Conservation (phyloP, 768 basidiomycete species). For the Gloeopeniophorella convolvens region DNA sequence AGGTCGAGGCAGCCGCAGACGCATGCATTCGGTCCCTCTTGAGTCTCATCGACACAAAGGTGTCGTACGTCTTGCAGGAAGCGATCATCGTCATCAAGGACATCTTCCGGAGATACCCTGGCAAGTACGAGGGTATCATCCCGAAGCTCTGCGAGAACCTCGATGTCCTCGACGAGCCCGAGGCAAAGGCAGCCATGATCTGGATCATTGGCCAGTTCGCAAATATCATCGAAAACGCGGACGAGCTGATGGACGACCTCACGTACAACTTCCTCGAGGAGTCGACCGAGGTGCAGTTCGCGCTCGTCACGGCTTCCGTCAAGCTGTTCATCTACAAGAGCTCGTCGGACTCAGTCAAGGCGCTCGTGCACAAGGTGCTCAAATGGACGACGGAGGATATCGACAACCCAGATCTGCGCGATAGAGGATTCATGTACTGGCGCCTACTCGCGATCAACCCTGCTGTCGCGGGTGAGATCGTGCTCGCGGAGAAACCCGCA, state of each 20-base stretch:
- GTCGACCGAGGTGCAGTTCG: constrained; percentile 77
- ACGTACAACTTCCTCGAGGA: constrained; percentile 3
- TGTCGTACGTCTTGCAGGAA: constrained; percentile 84
- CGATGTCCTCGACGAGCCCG: constrained; percentile 89
- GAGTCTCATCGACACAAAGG: constrained; percentile 84
- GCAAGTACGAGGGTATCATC: constrained; percentile 94
- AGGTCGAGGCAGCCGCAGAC: constrained; percentile 85
- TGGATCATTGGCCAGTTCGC: constrained; percentile 99
- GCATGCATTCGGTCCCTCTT: constrained; percentile 84
- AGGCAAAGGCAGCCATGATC: constrained; percentile 94
- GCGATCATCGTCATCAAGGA: constrained; percentile 97
- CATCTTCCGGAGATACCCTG: constrained; percentile 95
- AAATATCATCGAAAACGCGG: constrained; percentile 90
- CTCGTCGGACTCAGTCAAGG: constrained; percentile 75
- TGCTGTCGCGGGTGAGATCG: constrained; percentile 79
- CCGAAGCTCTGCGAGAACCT: constrained; percentile 89
- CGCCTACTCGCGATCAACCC: constrained; percentile 92
- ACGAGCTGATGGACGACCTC: constrained; percentile 85
- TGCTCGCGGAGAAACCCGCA: constrained; percentile 87
- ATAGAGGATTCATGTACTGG: constrained; percentile 99
- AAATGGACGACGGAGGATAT: constrained; percentile 98
- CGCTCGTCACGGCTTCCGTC: constrained; percentile 88
- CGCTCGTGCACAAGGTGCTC: constrained; percentile 88
- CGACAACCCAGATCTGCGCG: constrained; percentile 95
- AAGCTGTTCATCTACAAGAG: constrained; percentile 93